These are phyloP conservation scores for Boechera retrofracta DNA, from an alignment of 345 rosid genomes.

Conservation along the genomic window DNA sequence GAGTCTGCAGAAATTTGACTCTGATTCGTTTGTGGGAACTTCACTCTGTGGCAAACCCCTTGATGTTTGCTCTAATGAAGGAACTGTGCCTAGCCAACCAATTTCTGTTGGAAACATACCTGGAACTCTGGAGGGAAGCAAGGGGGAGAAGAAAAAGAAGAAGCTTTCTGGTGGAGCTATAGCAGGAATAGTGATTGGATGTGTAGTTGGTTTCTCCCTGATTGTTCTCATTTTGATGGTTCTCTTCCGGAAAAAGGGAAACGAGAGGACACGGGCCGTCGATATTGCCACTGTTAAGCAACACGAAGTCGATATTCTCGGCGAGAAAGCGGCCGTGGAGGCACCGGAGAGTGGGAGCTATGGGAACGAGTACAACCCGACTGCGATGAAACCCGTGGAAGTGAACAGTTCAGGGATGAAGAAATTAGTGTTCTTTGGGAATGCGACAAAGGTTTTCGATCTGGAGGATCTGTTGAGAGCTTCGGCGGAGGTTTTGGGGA, in stretches of 20 bases:
- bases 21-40: constrained; percentile 69
- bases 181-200: constrained; percentile 90
- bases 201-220: constrained; percentile 60
- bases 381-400: constrained; percentile 52
- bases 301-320: constrained; percentile 56
- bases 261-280: constrained; percentile 62
- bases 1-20: constrained; percentile 50
- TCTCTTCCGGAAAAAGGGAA: constrained; percentile 62
- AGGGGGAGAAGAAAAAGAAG: constrained; percentile 48
- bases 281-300: constrained; percentile 68
- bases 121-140: constrained; percentile 24
- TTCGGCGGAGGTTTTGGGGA: constrained; percentile 96
- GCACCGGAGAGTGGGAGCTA: constrained; percentile 51
- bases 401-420: constrained; percentile 48
- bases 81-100: constrained; percentile 60
- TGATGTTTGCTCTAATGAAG: constrained; percentile 37
- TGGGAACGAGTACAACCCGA: constrained; percentile 46
- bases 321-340: constrained; percentile 63
- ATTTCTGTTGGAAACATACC: constrained; percentile 45
- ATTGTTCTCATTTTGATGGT: constrained; percentile 59
- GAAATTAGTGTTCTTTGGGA: constrained; percentile 81
- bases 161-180: constrained; percentile 84
- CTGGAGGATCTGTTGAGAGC: constrained; percentile 96
- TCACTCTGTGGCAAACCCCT: constrained; percentile 87
- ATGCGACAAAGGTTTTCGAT: constrained; percentile 67